Base-by-base conservation (phyloP, 129 eudicot species). In the Scalesia atractyloides region DNA sequence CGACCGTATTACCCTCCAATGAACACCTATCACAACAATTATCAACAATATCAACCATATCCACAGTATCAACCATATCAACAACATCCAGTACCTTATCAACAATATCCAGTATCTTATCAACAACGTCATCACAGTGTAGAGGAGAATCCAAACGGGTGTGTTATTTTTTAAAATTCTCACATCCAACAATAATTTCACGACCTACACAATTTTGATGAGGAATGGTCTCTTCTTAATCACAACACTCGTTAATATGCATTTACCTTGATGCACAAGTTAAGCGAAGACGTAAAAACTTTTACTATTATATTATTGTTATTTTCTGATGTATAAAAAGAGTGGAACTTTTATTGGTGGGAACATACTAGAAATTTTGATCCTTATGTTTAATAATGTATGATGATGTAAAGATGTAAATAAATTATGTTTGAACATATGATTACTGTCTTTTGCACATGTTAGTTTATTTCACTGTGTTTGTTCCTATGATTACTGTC, bases 131-230 rank as follows among this genome's bases (percentile, higher is more conserved):
- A 61, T 17, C 77, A 60, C 15, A 80, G 84, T n/a, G 63, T 71
- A 10, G 87, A 83, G 63, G 87, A 83, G 53, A 76, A 80, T 58
- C 87, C 84, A 52, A 83, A 72, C 33, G 78, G 70, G 24, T 83
- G 87, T 44, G 77, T 73, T 46, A 75, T 81, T 33, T 81, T 69
- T 11, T 81, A 52, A 73, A 34, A 11, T 41, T 15, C n/a, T 4
- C 15, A 16, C 37, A 7, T 8, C 64, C 13, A 66, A 20, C 56
- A 52, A 65, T 65, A 68, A 8, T 59, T 77, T 49, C 39, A 43
- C 9, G 9, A 41, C 47, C 46, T 13, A 64, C 41, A 20, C 41
- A 34, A 33, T 50, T 57, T 16, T 4, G 39, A 33, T 46, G 30
- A 48, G 47, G 48, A 4, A 47, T 16, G n/a, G 41, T 24, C 15